Evolutionary conservation across 768 basidiomycete genomes (phyloP).

Genomic region (Chiua virens): DNA sequence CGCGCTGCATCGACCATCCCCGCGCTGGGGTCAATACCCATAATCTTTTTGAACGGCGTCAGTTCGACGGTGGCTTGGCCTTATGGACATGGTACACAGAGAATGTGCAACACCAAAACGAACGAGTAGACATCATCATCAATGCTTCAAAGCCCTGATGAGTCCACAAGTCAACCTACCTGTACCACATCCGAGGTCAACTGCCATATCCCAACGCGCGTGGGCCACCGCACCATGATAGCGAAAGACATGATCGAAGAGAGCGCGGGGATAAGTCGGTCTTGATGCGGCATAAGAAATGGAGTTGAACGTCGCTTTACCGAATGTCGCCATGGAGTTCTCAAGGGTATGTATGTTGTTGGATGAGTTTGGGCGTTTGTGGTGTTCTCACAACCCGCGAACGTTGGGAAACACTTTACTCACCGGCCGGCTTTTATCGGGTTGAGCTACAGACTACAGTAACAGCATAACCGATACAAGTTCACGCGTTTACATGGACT

Average conservation of each 20-base stretch:
- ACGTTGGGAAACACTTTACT: no score
- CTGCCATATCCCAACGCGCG: conserved; percentile 51
- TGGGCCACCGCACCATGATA: conserved; percentile 45
- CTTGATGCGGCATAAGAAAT: conserved; percentile 64
- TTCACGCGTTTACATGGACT: no score
- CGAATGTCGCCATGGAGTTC: conserved; percentile 64
- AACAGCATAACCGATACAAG: no score
- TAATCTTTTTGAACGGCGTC: conserved; percentile 53
- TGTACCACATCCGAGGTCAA: conserved; percentile 86
- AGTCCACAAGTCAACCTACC: conserved; percentile 41
- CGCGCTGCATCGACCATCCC: conserved; percentile 67
- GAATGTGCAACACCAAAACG: no score
- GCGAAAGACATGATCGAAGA: conserved; percentile 62
- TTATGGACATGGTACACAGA: conserved; percentile 18
- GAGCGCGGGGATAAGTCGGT: conserved; percentile 67
- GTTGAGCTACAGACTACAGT: no score
- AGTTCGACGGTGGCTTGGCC: conserved; percentile 72
- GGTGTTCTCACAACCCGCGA: no score
- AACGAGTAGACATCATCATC: no score
- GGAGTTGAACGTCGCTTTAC: conserved; percentile 68
- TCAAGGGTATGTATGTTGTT: background rate
- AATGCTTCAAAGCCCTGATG: no score
- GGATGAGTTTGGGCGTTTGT: no score
- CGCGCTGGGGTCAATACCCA: conserved; percentile 71
- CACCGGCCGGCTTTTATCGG: no score